These are phyloP conservation scores for Yamadazyma atmosphaerica DNA, from an alignment of 1,139 yeast genomes.

Conservation along the genomic window DNA sequence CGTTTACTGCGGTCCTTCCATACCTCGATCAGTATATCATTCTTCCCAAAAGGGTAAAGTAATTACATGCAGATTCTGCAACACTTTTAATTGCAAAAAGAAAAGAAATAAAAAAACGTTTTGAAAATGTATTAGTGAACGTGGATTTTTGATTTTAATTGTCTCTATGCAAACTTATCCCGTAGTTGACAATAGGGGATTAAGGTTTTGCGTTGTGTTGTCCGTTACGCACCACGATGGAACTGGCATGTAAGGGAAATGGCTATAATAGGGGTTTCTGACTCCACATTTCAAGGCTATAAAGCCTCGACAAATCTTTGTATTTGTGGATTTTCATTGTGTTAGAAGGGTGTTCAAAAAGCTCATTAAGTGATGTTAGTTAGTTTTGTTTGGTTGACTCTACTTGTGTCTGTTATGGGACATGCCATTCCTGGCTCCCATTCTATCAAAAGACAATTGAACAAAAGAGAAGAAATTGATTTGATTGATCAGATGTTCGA, in stretches of 20 bases:
- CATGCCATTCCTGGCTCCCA: conserved; percentile 22
- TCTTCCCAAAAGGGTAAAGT: background rate
- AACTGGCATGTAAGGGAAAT: no score
- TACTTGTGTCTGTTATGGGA: conserved; percentile 9
- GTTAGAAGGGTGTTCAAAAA: no score
- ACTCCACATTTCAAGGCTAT: no score
- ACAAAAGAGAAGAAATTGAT: conserved; percentile 17
- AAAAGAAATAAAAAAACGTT: background rate
- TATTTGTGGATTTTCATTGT: no score
- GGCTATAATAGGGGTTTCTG: no score
- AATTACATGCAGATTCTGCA: conserved; percentile 3
- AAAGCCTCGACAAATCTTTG: no score
- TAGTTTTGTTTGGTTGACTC: background rate
- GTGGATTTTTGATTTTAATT: background rate
- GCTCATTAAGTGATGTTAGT: background rate
- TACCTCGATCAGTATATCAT: no score
- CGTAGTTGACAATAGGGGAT: background rate
- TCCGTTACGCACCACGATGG: background rate
- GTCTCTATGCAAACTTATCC: no score
- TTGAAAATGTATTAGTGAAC: background rate
- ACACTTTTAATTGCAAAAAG: background rate
- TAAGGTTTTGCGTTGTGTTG: background rate
- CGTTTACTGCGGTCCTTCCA: no score
- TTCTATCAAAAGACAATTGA: conserved; percentile 18
- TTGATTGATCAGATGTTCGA: conserved; percentile 27